A percentile compares a stretch with the other conserved stretches of the same genome.
These are phyloP conservation scores for Trametes gibbosa DNA, from an alignment of 768 basidiomycete species.

Conservation along the genomic window DNA sequence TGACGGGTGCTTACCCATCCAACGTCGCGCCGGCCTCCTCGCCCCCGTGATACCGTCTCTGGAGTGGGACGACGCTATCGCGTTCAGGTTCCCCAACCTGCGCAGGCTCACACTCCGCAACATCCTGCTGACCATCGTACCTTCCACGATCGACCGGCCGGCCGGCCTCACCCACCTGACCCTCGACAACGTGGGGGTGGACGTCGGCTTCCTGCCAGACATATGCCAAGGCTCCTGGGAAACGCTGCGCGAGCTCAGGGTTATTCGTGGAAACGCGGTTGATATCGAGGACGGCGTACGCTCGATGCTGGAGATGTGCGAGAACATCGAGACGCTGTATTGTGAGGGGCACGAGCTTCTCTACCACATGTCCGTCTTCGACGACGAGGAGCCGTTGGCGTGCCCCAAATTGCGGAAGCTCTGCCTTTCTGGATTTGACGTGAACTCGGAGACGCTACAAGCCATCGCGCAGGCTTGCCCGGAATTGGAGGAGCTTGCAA, in stretches of 20 bases:
- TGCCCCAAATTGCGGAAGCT: constrained; percentile 37
- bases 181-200: constrained; percentile 44
- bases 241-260: constrained; percentile 35
- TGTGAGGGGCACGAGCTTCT: constrained; percentile 38
- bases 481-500: constrained; percentile 39
- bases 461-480: constrained; percentile 35
- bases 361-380: constrained; percentile 32
- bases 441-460: constrained; percentile 36
- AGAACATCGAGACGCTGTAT: constrained; percentile 38
- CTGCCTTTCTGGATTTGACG: constrained; percentile 40
- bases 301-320: constrained; percentile 40
- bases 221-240: constrained; percentile 35
- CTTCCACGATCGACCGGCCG: constrained; percentile 33
- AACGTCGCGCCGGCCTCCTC: constrained; percentile 20
- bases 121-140: constrained; percentile 43
- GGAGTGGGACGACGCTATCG: constrained; percentile 53
- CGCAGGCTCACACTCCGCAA: constrained; percentile 41
- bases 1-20: constrained; percentile 39
- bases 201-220: constrained; percentile 40
- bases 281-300: constrained; percentile 42
- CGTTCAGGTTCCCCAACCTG: constrained; percentile 44
- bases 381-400: constrained; percentile 26
- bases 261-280: constrained; percentile 34
- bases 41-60: constrained; percentile 35
- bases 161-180: constrained; percentile 38